These are phyloP conservation scores for Schizosaccharomyces lindneri DNA, from an alignment of 805 yeast species.

Conservation along the genomic window DNA sequence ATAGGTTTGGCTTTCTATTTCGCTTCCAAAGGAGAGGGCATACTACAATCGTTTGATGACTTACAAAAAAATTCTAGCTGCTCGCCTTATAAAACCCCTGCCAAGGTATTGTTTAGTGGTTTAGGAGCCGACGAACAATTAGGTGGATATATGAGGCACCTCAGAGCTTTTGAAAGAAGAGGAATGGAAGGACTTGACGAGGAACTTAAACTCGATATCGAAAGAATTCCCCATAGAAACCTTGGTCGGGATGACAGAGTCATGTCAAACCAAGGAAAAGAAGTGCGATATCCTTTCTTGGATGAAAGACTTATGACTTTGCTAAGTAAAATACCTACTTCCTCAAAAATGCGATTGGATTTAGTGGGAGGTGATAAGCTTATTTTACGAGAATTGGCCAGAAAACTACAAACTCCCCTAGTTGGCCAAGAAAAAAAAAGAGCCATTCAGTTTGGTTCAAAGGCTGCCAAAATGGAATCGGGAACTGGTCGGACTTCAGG, in stretches of 20 bases:
- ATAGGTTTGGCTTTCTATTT: conserved; percentile 89
- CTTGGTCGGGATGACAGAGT: conserved; percentile 84
- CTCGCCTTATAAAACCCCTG: conserved; percentile 22
- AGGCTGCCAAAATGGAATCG: conserved; percentile 75
- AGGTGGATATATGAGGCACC: conserved; percentile 86
- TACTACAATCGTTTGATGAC: conserved; percentile 3
- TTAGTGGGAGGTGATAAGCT: conserved; percentile 15
- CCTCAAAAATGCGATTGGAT: neutral
- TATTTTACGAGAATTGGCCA: conserved; percentile 9
- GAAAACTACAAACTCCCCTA: conserved; percentile 38
- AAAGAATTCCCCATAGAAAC: conserved; percentile 52
- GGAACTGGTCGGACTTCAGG: conserved; percentile 33
- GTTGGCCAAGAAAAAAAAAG: conserved; percentile 51
- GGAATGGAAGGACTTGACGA: conserved; percentile 22
- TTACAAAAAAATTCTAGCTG: neutral
- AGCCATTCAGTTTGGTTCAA: conserved; percentile 87
- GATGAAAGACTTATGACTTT: conserved; percentile 6
- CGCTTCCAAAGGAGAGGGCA: conserved; percentile 39
- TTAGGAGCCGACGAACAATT: conserved; percentile 92
- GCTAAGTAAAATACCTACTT: neutral
- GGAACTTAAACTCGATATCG: conserved; percentile 48
- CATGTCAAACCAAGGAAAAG: conserved; percentile 66
- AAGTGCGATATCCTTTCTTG: conserved; percentile 65
- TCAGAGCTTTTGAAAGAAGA: conserved; percentile 13
- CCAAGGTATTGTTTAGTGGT: conserved; percentile 66